Conservation (phyloP, 2,329 filamentous ascomycete genomes). For the Colletotrichum simmondsii region DNA sequence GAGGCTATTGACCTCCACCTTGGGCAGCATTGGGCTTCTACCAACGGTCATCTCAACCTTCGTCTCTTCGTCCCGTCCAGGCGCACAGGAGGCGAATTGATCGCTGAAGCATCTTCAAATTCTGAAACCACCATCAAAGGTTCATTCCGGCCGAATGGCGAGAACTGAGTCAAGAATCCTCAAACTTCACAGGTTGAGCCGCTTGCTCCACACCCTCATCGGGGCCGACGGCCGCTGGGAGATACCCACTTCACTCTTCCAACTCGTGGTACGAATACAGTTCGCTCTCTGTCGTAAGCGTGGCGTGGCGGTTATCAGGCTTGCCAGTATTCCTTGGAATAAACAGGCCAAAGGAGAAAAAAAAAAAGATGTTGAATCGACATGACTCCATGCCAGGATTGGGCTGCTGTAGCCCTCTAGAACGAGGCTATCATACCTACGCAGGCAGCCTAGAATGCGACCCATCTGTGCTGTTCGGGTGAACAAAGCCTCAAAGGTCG, state of each 20-base stretch:
- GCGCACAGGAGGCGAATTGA: constrained; percentile 10
- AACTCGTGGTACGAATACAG: not conserved
- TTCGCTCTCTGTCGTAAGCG: not conserved
- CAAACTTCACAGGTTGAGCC: constrained; percentile 16
- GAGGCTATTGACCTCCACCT: constrained; percentile 27
- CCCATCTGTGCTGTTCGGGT: not conserved
- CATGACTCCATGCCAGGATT: not conserved
- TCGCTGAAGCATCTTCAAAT: constrained; percentile 18
- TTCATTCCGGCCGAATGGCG: constrained; percentile 27
- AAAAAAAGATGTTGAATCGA: not conserved
- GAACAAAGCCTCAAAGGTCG: not conserved
- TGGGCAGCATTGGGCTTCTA: constrained; percentile 32
- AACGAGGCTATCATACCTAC: not conserved
- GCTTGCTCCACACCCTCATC: constrained; percentile 25
- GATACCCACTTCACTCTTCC: not conserved
- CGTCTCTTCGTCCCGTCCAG: constrained; percentile 23
- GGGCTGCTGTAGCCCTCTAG: not conserved
- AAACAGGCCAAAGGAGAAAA: no score
- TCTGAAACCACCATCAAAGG: constrained; percentile 33
- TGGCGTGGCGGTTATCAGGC: not conserved
- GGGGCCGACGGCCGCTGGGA: constrained; percentile 12
- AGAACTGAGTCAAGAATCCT: constrained; percentile 21
- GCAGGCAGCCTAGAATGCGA: not conserved
- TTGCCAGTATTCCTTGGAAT: not conserved
- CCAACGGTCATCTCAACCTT: constrained; percentile 20